These are phyloP conservation scores for Fusarium sp. DNA, from an alignment of 2,329 filamentous ascomycete species.

Conservation along the genomic window DNA sequence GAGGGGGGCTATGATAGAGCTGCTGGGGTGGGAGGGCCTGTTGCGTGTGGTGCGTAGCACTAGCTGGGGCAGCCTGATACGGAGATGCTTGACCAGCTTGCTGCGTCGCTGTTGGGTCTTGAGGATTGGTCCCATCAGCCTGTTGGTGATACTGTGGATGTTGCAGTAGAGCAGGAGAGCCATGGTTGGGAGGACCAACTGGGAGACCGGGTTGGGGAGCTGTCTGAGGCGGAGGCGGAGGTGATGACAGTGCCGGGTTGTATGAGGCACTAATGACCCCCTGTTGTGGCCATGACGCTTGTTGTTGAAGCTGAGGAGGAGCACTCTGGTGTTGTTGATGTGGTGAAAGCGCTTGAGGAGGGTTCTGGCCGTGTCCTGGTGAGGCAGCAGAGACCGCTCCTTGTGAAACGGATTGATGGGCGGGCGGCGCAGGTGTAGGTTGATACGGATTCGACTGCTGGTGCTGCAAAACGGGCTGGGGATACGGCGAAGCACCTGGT, in stretches of 20 bases:
- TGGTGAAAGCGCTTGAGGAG: not conserved
- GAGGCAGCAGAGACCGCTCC: not conserved
- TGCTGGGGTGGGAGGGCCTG: not conserved
- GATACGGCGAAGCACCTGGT: not conserved
- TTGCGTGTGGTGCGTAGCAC: not conserved
- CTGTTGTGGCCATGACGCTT: constrained; percentile 5
- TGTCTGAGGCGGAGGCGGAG: not conserved
- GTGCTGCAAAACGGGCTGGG: constrained; percentile 4
- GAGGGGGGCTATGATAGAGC: not conserved
- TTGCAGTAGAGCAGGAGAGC: not conserved
- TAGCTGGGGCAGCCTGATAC: not conserved
- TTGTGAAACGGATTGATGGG: not conserved
- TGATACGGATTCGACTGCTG: not conserved
- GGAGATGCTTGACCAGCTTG: not conserved
- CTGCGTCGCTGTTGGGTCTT: not conserved
- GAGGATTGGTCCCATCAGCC: not conserved
- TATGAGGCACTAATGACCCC: not conserved
- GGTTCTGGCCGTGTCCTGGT: not conserved
- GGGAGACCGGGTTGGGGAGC: not conserved
- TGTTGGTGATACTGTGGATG: not conserved
- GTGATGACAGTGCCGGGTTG: not conserved
- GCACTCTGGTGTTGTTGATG: constrained; percentile 1
- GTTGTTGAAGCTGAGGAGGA: not conserved
- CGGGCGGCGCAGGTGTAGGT: fast-evolving
- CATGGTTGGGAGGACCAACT: not conserved